These are phyloP conservation scores for Backusella tuberculispora DNA, from an alignment of 192 early-diverging fungal genomes.

Conservation along the genomic window DNA sequence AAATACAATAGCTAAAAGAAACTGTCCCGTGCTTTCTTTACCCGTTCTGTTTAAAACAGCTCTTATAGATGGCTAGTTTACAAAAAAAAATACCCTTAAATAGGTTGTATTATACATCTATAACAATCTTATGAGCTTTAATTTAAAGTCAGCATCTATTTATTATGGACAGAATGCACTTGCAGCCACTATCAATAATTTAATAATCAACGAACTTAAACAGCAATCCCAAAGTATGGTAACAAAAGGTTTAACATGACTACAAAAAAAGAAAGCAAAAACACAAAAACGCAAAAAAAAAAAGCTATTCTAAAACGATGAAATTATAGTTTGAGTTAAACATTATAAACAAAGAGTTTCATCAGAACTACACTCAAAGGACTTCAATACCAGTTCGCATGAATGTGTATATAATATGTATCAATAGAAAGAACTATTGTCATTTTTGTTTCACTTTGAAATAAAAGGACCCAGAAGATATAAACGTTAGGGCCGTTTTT, in stretches of 20 bases:
- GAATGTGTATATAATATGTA: not conserved
- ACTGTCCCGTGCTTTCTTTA: not conserved
- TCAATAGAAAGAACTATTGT: not conserved
- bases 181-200: not conserved
- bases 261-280: too few species aligned
- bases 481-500: not conserved
- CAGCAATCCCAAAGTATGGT: constrained; percentile 1
- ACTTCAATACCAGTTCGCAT: not conserved
- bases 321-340: not conserved
- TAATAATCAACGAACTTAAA: too few species aligned
- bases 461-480: not conserved
- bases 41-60: not conserved
- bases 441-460: not conserved
- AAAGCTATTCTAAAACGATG: not conserved
- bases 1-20: not conserved
- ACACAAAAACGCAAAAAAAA: too few species aligned
- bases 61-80: not conserved
- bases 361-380: not conserved
- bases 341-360: not conserved
- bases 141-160: not conserved
- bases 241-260: not conserved
- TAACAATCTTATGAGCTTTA: not conserved
- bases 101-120: not conserved
- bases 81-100: constrained; percentile 5
- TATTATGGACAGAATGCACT: not conserved